phyloP scores from a whole-genome alignment of 768 basidiomycete genomes.

The Peribolospora baueri region DNA sequence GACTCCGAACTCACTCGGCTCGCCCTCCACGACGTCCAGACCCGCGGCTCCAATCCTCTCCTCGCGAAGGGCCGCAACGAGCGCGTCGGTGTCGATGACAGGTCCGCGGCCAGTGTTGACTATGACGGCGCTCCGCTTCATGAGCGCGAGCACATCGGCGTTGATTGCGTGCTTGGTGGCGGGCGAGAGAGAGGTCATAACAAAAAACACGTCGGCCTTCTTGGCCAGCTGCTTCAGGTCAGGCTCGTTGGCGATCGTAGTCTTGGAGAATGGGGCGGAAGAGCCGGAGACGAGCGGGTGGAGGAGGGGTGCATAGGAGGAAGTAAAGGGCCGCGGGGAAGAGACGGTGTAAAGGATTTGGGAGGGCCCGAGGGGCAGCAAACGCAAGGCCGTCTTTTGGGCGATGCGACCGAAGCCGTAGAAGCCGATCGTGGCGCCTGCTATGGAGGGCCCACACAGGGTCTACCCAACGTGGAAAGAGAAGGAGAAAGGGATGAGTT shows the following conservation, averaged over 20 bases:
- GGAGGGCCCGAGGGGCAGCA: conserved; percentile 60
- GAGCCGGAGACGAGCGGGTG: not conserved
- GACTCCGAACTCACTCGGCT: conserved; percentile 26
- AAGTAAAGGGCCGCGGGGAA: conserved; percentile 20
- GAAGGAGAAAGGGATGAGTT: not conserved
- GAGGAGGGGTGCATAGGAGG: conserved; percentile 6
- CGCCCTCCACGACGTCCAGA: conserved; percentile 79
- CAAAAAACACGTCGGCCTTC: conserved; percentile 60
- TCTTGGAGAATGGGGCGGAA: not conserved
- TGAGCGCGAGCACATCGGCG: conserved; percentile 43
- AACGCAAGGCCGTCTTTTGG: conserved; percentile 51
- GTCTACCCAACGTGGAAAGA: not conserved
- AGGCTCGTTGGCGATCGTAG: conserved; percentile 7
- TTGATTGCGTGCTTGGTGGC: conserved; percentile 49
- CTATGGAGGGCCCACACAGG: conserved; percentile 2
- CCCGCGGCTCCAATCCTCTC: conserved; percentile 78
- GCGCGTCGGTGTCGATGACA: conserved; percentile 68
- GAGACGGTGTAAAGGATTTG: conserved; percentile 42
- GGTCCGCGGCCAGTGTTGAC: conserved; percentile 71
- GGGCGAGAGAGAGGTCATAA: conserved; percentile 29
- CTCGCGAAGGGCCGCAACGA: conserved; percentile 51
- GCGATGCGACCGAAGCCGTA: conserved; percentile 89
- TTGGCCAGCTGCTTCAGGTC: conserved; percentile 39
- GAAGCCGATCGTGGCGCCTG: conserved; percentile 50
- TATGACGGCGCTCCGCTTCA: conserved; percentile 63